A percentile compares a stretch with the other conserved stretches of the same genome.
These are phyloP conservation scores for Colletotrichum sp. DNA, from an alignment of 2,329 filamentous ascomycete species.

Conservation along the genomic window DNA sequence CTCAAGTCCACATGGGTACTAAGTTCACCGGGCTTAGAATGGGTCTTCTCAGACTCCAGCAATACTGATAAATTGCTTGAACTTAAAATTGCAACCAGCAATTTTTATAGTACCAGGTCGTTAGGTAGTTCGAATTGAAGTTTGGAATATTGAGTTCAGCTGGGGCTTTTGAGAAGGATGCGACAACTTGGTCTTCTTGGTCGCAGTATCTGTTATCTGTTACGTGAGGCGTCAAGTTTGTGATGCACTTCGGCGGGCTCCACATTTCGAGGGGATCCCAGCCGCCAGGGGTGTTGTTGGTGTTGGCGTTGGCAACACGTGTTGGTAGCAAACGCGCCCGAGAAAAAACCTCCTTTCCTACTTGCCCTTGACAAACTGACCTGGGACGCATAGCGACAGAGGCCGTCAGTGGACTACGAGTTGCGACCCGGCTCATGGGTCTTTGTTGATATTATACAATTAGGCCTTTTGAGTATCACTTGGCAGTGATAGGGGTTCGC, in stretches of 20 bases:
- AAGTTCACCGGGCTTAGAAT: background rate
- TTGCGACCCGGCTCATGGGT: background rate
- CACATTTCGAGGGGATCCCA: background rate
- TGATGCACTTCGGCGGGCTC: background rate
- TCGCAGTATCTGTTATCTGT: background rate
- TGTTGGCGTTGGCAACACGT: background rate
- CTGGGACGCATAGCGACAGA: background rate
- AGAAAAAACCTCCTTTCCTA: background rate
- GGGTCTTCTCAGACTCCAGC: background rate
- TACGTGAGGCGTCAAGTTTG: background rate
- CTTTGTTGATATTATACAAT: background rate
- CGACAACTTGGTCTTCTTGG: background rate
- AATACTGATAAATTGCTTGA: background rate
- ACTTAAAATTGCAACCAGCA: background rate
- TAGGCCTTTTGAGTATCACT: background rate
- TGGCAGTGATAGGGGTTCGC: background rate
- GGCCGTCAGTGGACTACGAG: background rate
- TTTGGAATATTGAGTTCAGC: accelerated
- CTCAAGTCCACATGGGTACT: accelerated
- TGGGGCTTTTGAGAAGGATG: background rate
- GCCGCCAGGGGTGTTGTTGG: background rate
- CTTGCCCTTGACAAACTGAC: background rate
- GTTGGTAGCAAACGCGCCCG: background rate
- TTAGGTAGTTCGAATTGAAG: background rate
- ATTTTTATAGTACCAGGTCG: background rate